Base-by-base conservation (phyloP, 1,284 basidiomycete species). In the Xanthoconium separans region DNA sequence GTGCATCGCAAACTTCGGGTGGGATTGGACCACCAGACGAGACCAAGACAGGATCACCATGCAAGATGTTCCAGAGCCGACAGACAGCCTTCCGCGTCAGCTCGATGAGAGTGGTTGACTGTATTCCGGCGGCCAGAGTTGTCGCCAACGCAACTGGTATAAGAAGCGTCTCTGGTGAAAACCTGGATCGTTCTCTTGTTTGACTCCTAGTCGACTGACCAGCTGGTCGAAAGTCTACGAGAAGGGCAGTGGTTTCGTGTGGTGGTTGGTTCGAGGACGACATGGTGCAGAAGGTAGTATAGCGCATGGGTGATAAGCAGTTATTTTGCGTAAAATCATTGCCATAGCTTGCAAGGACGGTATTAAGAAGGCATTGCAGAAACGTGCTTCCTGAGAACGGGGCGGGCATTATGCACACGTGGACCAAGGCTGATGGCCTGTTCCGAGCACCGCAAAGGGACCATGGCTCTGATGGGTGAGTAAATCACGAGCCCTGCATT, bases 51-150 rank as follows among this genome's bases (percentile, higher is more conserved):
- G 42, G 37, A 20, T 56, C 55, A 13, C 65, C 58, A n/a, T 63
- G 58, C 1, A 52, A 42, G 0, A 29, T 37, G 20, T 62, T 64
- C 59, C 65, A 74, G 22, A 65, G 8, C 10, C 57, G 61, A 57
- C 72, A 74, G 16, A 65, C 45, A 13, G 61, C 29, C 31, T 56
- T 58, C 20, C 69, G 61, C 4, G 68, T 22, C 29, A 73, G 50
- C 29, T 66, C 65, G 10, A 72, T 36, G 16, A 63, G 46, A 2
- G 73, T 74, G 0, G 73, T 73, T 5, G 56, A 12, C 8, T 61
- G 55, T 22, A 72, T 57, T 2, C 36, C 37, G 10, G 6, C 36
- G 3, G 67, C 70, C 7, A 73, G 50, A 7, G 50, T 58, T 12
- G 58, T 61, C 31, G 57, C 59, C 4, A 70, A 49, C 11, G 59